Evolutionary conservation across 495 filamentous ascomycete genomes (phyloP), one percentile per base, ranked within the genome.

Genomic region (Daldinia vernicosa): DNA sequence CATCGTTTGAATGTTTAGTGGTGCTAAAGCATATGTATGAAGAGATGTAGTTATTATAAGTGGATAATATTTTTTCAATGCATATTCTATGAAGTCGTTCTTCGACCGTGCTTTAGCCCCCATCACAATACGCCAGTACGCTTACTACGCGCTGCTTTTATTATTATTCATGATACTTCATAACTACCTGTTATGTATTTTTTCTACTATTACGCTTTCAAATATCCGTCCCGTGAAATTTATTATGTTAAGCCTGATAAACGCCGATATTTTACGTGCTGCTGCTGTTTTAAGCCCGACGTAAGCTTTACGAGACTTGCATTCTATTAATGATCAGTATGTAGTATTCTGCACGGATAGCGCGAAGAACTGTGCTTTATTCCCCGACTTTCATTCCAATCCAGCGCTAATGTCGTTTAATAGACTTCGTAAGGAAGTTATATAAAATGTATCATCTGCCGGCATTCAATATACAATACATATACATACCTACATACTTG

Each of bases 81-180:
- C 0, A 53, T 52, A 28, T 22, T 45, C 28, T 19, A 12, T 37
- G 19, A 22, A 39, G 33, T 60, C n/a, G 1, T 22, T 24, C 8
- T 47, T 24, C 3, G 2, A 53, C 50, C 33, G 66, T 32, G 56
- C 61, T 62, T 73, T 66, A 66, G 57, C 65, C 66, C 57, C 58
- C 22, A 62, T 56, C 12, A 47, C 0, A 58, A 9, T 37, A 57
- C 52, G 66, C 61, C 1, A 58, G 11, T 37, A 61, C 53, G 70
- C 70, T 73, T 73, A 73, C 70, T 73, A 73, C 66, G 62, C 58
- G 66, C 70, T 35, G 17, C 5, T n/a, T 17, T 43, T 7, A 4
- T 40, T 15, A 2, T 27, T 27, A 19, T 43, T 17, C n/a, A 43
- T 43, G n/a, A 43, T 17, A 43, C 15, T 17, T 19, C n/a, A 17